Percentiles rank a stretch among this genome's conserved stretches.
Evolutionary conservation across 331 rosid genomes (phyloP).

Genomic region (Saraca asoca): DNA sequence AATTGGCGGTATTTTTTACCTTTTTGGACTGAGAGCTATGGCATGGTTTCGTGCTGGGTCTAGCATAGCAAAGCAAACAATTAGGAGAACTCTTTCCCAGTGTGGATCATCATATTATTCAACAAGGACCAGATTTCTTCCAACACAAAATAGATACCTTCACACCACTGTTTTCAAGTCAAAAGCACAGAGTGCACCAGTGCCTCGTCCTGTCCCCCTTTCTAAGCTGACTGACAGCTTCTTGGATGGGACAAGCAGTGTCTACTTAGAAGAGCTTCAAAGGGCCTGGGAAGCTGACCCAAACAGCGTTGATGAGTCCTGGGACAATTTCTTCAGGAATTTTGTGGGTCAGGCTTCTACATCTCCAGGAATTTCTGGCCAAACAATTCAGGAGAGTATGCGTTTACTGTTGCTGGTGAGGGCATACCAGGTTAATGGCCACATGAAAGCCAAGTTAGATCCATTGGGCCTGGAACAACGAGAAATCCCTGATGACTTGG

Average conservation of each 20-base stretch:
- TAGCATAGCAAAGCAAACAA: conserved; percentile 68
- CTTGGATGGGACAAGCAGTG: conserved; percentile 94
- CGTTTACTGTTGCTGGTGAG: conserved; percentile 82
- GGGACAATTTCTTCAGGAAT: conserved; percentile 96
- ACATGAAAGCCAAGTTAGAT: conserved; percentile 86
- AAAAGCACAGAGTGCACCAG: conserved; percentile 70
- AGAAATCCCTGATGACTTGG: conserved; percentile 72
- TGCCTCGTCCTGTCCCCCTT: conserved; percentile 87
- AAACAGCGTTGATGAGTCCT: conserved; percentile 88
- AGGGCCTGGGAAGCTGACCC: conserved; percentile 99
- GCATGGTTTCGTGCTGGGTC: conserved; percentile 89
- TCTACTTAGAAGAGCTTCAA: conserved; percentile 93
- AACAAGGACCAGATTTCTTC: conserved; percentile 57
- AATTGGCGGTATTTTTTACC: conserved; percentile 18
- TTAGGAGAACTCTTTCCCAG: conserved; percentile 56
- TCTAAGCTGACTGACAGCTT: conserved; percentile 89
- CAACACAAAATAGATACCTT: conserved; percentile 56
- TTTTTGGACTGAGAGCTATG: conserved; percentile 51
- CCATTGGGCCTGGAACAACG: conserved; percentile 76
- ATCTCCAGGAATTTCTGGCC: conserved; percentile 93
- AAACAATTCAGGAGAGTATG: conserved; percentile 99
- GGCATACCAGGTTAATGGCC: conserved; percentile 98
- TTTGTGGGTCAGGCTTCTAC: conserved; percentile 89
- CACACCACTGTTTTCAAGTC: conserved; percentile 62
- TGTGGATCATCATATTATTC: conserved; percentile 54